Evolutionary conservation across 768 basidiomycete species (phyloP), one percentile per base, ranked within the genome.

Genomic region (Collybiopsis luxurians): DNA sequence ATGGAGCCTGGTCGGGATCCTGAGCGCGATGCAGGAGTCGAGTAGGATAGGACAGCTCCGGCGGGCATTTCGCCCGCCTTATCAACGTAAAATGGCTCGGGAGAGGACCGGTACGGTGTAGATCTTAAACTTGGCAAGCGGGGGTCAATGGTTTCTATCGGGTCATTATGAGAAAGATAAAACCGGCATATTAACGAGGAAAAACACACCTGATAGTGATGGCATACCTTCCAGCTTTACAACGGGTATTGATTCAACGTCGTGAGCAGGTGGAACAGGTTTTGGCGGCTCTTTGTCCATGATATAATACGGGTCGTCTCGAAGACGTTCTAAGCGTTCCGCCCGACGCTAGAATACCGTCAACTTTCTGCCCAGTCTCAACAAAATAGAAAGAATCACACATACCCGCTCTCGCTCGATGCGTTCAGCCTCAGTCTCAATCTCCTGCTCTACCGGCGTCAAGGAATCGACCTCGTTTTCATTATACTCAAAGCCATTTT

Each of bases 231-330:
- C 91, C 45, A 98, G 72, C 59, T 77, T 82, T 28, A 98, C 92
- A 23, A 99, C 84, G 0, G 96, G 95, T 70, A 98, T 98, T 9
- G 87, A 83, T 63, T 97, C 94, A n/a, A 97, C 61, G 65, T 97
- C 92, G 12, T 83, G 80, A 2, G 27, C 39, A 26, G 55, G 53
- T 24, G 59, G 54, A 24, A 57, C 51, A 26, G 67, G 60, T 54
- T 70, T 75, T 60, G 76, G 66, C 1, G 81, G 74, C 53, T 68
- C 72, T 40, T 84, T 82, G 61, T 91, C 89, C 38, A 86, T 78
- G 60, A 97, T 86, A 70, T 97, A 95, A 72, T 94, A 97, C 3
- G 95, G 95, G 66, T 98, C 94, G 60, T 93, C 90, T 39, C 83
- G 83, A 60, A 87, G 76, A 58, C 87, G 83, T 49, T 87, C 93